phyloP scores from a whole-genome alignment of 768 basidiomycete species.

The Hygrophorus pudorinus region DNA sequence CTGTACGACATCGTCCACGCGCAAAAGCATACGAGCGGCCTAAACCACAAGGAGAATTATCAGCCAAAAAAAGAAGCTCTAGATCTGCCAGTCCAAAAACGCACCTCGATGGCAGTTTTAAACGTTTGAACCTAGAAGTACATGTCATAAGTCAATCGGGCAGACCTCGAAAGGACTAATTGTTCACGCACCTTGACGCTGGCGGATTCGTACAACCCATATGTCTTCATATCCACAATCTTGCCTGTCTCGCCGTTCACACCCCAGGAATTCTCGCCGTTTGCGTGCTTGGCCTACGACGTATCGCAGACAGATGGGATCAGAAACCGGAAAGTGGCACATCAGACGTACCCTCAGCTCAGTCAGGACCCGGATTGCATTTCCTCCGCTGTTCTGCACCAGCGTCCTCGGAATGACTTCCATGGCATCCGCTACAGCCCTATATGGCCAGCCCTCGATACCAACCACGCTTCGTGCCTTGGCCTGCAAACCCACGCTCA shows the following conservation, averaged over 20 bases:
- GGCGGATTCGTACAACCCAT: conserved; percentile 91
- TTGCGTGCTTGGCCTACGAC: conserved; percentile 85
- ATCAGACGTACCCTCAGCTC: conserved; percentile 67
- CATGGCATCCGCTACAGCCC: conserved; percentile 92
- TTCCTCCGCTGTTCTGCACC: conserved; percentile 92
- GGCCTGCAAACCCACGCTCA: conserved; percentile 76
- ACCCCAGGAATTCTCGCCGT: conserved; percentile 85
- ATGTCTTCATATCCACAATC: conserved; percentile 89
- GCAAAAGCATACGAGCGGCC: conserved; percentile 84
- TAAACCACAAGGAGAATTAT: conserved; percentile 17
- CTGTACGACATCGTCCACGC: conserved; percentile 92
- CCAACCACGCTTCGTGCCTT: conserved; percentile 77
- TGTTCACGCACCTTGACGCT: conserved; percentile 73
- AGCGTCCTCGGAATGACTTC: conserved; percentile 95
- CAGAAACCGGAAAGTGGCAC: conserved; percentile 1
- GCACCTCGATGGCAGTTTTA: conserved; percentile 93
- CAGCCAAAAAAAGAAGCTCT: neutral
- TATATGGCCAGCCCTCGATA: conserved; percentile 84
- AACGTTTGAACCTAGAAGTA: conserved; percentile 74
- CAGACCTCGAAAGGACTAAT: neutral
- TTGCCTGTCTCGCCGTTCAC: conserved; percentile 96
- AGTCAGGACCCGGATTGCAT: conserved; percentile 87
- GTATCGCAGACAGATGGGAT: conserved; percentile 3
- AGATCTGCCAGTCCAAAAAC: neutral
- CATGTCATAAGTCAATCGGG: neutral